These are phyloP conservation scores for Leccinellum rugosiceps DNA, from an alignment of 768 basidiomycete genomes.

Conservation along the genomic window DNA sequence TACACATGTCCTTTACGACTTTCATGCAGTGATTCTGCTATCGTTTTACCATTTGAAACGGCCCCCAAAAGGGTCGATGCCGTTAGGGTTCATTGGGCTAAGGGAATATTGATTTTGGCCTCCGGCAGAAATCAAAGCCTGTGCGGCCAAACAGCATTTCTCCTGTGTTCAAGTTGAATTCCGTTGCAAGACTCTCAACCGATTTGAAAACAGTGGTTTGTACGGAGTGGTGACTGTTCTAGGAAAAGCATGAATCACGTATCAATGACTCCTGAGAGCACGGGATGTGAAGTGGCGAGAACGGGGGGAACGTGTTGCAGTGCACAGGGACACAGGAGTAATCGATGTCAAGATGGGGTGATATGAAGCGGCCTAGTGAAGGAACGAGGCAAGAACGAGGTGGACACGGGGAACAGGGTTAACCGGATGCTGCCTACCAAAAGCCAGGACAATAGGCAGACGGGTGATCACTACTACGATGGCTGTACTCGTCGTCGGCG, in stretches of 20 bases:
- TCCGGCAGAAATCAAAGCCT: background rate
- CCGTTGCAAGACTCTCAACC: background rate
- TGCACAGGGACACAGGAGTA: background rate
- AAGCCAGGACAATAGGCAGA: background rate
- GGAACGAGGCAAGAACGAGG: conserved; percentile 16
- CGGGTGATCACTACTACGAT: background rate
- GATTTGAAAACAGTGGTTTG: background rate
- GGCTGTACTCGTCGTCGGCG: background rate
- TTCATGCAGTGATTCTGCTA: background rate
- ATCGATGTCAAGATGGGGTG: conserved; percentile 6
- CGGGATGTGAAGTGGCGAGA: background rate
- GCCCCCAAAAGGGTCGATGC: too few species aligned
- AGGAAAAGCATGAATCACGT: background rate
- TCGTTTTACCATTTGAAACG: background rate
- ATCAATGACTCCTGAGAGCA: background rate
- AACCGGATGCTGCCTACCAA: background rate
- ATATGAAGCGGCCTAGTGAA: conserved; percentile 7
- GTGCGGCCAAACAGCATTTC: background rate
- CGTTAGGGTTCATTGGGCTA: too few species aligned
- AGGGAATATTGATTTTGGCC: too few species aligned
- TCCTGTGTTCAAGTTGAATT: background rate
- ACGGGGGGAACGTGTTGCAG: conserved; percentile 11
- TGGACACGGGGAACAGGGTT: conserved; percentile 2
- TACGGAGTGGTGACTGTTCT: background rate
- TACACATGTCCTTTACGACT: background rate